phyloP scores from a whole-genome alignment of 2,329 filamentous ascomycete species.

The Sporothrix brunneoviolacea region DNA sequence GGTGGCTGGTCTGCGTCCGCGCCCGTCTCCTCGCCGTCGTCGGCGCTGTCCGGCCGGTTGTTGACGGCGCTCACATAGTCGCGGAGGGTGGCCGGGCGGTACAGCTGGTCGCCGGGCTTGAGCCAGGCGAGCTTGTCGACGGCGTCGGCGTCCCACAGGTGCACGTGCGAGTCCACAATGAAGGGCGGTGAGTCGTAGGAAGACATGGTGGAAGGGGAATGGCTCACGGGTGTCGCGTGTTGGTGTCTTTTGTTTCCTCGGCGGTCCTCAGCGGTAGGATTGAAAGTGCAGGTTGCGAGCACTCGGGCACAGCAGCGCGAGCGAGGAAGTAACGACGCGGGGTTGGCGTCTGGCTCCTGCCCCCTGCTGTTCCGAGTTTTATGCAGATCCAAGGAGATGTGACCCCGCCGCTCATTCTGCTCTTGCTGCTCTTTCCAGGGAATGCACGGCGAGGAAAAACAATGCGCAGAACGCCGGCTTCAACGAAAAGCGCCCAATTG shows the following conservation, averaged over 20 bases:
- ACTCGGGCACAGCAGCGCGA: no score
- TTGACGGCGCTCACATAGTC: conserved; percentile 44
- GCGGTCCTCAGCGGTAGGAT: no score
- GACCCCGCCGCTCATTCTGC: no score
- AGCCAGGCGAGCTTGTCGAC: conserved; percentile 64
- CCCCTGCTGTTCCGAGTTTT: no score
- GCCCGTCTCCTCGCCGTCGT: conserved; percentile 15
- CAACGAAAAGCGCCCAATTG: no score
- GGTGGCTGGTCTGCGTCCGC: conserved; percentile 29
- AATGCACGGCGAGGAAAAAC: no score
- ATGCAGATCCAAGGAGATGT: no score
- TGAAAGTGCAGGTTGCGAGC: no score
- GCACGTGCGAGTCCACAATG: conserved; percentile 87
- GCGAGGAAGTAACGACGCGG: no score
- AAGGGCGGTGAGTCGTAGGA: conserved; percentile 16
- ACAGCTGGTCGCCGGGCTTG: conserved; percentile 50
- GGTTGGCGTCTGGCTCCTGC: no score
- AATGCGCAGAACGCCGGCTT: no score
- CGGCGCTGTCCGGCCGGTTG: background rate
- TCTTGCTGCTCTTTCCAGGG: no score
- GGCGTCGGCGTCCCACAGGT: conserved; percentile 71
- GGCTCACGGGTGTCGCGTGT: background rate
- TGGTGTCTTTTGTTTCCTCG: background rate
- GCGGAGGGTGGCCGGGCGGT: conserved; percentile 55
- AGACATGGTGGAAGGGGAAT: conserved; percentile 12